Evolutionary conservation across 108 stramenopile genomes (phyloP).

Genomic region (Pseudonitzschia multiseries): DNA sequence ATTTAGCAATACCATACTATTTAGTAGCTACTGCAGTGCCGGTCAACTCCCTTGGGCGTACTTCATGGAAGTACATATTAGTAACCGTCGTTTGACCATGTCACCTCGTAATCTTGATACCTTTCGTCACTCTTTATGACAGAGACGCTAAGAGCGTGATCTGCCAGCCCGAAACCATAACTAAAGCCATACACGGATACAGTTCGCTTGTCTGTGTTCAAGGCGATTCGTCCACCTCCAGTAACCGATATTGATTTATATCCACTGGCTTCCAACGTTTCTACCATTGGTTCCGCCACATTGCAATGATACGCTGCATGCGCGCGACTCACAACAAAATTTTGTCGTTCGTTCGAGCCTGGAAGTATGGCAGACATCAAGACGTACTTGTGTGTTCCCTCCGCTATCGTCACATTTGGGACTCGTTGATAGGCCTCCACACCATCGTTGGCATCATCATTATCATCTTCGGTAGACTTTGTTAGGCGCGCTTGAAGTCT

Average conservation of each 20-base stretch:
- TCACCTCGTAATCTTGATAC: slow-evolving; percentile 56
- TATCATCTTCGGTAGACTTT: slow-evolving; percentile 3
- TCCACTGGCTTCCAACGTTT: slow-evolving; percentile 50
- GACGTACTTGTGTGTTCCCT: slow-evolving; percentile 83
- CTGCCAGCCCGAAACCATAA: slow-evolving; percentile 80
- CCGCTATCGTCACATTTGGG: slow-evolving; percentile 65
- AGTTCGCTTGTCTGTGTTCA: slow-evolving; percentile 44
- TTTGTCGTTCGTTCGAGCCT: slow-evolving; percentile 14
- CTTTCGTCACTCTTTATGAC: slow-evolving; percentile 55
- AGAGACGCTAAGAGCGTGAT: slow-evolving; percentile 61
- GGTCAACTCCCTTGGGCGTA: not conserved
- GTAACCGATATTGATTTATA: slow-evolving; percentile 62
- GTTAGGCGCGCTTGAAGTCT: slow-evolving; percentile 52
- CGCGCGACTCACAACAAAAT: slow-evolving; percentile 65
- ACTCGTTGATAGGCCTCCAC: slow-evolving; percentile 21
- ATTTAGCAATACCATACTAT: not conserved
- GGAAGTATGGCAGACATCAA: slow-evolving; percentile 58
- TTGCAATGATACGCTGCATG: slow-evolving; percentile 74
- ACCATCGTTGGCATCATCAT: not conserved
- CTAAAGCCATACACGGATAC: slow-evolving; percentile 74
- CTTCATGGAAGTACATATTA: slow-evolving; percentile 11
- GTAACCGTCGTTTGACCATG: slow-evolving; percentile 75
- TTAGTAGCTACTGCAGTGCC: not conserved
- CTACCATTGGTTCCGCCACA: slow-evolving; percentile 73
- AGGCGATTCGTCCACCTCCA: slow-evolving; percentile 74